phyloP scores from a whole-genome alignment of 768 basidiomycete species.

The Russula griseocarnosa region DNA sequence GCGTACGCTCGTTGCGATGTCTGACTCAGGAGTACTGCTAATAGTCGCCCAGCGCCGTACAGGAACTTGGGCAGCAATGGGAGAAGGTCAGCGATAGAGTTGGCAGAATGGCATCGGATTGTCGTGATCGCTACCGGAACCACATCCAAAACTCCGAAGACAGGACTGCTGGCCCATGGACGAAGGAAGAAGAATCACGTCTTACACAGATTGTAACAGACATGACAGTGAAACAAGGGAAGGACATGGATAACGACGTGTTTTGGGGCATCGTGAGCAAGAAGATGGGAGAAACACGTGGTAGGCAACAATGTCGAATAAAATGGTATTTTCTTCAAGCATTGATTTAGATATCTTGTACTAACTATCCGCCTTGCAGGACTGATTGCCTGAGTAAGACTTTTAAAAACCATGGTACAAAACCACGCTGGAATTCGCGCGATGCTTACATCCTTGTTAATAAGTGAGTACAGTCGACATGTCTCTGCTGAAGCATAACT shows the following conservation, averaged over 20 bases:
- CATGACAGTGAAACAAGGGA: conserved; percentile 69
- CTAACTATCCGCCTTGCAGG: conserved; percentile 40
- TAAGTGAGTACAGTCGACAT: conserved; percentile 48
- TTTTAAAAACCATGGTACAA: conserved; percentile 66
- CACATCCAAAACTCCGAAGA: conserved; percentile 66
- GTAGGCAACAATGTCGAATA: conserved; percentile 79
- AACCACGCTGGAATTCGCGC: conserved; percentile 67
- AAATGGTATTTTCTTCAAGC: conserved; percentile 57
- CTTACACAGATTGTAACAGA: conserved; percentile 70
- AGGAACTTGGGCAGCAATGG: conserved; percentile 71
- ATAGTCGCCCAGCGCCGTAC: conserved; percentile 53
- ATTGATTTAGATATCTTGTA: background rate
- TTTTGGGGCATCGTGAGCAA: conserved; percentile 79
- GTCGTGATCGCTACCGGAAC: conserved; percentile 82
- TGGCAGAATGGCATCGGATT: conserved; percentile 74
- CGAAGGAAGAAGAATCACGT: conserved; percentile 73
- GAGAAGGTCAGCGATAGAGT: conserved; percentile 69
- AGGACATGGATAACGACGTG: conserved; percentile 69
- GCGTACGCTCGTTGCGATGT: conserved; percentile 43
- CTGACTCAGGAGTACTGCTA: background rate
- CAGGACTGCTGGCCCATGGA: conserved; percentile 65
- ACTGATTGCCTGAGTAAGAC: conserved; percentile 71
- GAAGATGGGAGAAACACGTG: conserved; percentile 70
- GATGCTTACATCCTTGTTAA: conserved; percentile 80
- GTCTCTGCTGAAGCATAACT: background rate